A percentile compares a stretch with the other conserved stretches of the same genome.
phyloP scores from a whole-genome alignment of 2,329 filamentous ascomycete species.

The Ceratocystis alfenasii region DNA sequence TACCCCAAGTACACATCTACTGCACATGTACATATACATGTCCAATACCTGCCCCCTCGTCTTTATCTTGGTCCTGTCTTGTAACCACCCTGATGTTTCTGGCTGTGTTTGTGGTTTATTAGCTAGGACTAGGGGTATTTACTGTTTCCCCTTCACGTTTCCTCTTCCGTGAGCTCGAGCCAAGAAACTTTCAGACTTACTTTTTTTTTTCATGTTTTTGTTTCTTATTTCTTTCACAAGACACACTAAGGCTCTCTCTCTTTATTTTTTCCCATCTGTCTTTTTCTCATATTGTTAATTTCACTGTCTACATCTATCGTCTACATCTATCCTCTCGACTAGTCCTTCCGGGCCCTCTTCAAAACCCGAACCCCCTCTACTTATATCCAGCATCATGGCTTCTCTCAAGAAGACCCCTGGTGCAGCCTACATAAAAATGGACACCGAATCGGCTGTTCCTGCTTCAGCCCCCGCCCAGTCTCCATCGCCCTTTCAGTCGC shows the following conservation, averaged over 20 bases:
- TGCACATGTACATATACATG: not conserved
- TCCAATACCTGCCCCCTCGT: not conserved
- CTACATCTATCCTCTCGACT: not conserved
- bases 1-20: not conserved
- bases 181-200: not conserved
- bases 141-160: not conserved
- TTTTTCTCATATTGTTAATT: not conserved
- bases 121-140: not conserved
- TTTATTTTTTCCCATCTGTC: constrained; percentile 1
- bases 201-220: not conserved
- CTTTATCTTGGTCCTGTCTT: not conserved
- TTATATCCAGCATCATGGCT: constrained; percentile 3
- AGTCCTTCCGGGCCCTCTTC: not conserved
- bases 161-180: constrained; percentile 5
- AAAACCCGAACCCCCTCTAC: not conserved
- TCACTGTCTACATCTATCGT: constrained; percentile 2
- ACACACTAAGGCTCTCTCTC: not conserved
- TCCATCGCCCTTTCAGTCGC: not conserved
- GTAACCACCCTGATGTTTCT: not conserved
- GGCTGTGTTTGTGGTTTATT: constrained; percentile 6
- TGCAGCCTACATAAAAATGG: constrained; percentile 18
- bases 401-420: not conserved
- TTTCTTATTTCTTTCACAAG: not conserved
- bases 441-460: not conserved
- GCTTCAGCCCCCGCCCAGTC: not conserved